Percentiles rank a stretch among this genome's conserved stretches.
Evolutionary conservation across 495 filamentous ascomycete species (phyloP).

Genomic region (Stereocaulon alpinum): DNA sequence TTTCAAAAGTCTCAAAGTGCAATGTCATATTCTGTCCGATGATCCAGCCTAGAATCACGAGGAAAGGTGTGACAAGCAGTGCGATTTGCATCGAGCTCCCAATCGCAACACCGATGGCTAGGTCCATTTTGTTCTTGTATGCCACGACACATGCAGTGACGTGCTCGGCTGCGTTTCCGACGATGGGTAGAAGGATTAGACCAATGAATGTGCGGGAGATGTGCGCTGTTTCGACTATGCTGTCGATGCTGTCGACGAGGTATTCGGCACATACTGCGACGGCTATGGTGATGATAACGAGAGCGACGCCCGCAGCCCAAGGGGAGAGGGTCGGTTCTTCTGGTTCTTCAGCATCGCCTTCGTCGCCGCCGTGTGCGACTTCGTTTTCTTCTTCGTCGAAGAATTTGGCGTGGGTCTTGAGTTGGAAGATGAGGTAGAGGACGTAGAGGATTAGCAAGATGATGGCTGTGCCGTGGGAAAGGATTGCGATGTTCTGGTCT

Average conservation of each 20-base stretch:
- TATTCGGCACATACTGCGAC: slow-evolving; percentile 93
- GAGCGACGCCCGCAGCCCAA: slow-evolving; percentile 57
- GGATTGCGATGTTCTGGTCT: slow-evolving; percentile 57
- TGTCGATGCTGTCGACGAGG: slow-evolving; percentile 86
- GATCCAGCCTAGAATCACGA: slow-evolving; percentile 90
- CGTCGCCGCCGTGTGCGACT: slow-evolving; percentile 22
- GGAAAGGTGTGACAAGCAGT: slow-evolving; percentile 77
- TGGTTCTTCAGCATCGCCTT: slow-evolving; percentile 33
- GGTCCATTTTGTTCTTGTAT: slow-evolving; percentile 93
- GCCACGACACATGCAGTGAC: slow-evolving; percentile 90
- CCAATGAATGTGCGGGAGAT: slow-evolving; percentile 97
- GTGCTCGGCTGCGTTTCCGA: slow-evolving; percentile 95
- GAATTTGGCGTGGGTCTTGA: slow-evolving; percentile 66
- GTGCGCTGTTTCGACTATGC: slow-evolving; percentile 67
- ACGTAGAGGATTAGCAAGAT: slow-evolving; percentile 83
- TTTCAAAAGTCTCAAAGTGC: slow-evolving; percentile 88
- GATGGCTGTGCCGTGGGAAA: slow-evolving; percentile 85
- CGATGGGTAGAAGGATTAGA: slow-evolving; percentile 89
- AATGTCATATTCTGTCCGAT: slow-evolving; percentile 76
- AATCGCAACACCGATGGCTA: slow-evolving; percentile 89
- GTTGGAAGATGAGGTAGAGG: slow-evolving; percentile 84
- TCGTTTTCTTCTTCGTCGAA: slow-evolving; percentile 55
- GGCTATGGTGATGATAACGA: slow-evolving; percentile 66
- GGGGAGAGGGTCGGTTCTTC: slow-evolving; percentile 56
- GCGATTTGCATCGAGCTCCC: slow-evolving; percentile 89